Evolutionary conservation across 257 asterid genomes (phyloP).

Genomic region (Euphrasia confusa): DNA sequence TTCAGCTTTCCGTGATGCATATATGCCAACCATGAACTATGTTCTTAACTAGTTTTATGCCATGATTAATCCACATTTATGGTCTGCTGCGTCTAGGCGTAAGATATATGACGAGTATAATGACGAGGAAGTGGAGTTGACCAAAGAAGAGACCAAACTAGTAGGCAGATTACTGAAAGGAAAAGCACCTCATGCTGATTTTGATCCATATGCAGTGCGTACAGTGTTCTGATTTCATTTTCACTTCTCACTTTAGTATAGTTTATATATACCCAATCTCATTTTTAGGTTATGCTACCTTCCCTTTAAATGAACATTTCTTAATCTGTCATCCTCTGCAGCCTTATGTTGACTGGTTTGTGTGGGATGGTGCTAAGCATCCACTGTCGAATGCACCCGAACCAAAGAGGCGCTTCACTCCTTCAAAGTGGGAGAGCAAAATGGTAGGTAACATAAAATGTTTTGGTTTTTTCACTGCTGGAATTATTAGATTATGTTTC

Average conservation of each 20-base stretch:
- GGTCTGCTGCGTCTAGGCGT: slow-evolving; percentile 52
- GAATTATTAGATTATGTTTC: slow-evolving; percentile 9
- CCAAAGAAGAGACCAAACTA: slow-evolving; percentile 63
- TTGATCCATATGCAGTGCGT: slow-evolving; percentile 85
- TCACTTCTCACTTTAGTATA: background rate
- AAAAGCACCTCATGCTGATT: slow-evolving; percentile 90
- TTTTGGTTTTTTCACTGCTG: background rate
- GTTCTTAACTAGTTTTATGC: no score
- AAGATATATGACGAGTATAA: slow-evolving; percentile 75
- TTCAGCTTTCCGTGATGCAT: slow-evolving; percentile 5
- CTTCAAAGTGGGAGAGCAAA: slow-evolving; percentile 89
- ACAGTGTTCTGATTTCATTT: slow-evolving; percentile 20
- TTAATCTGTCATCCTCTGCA: slow-evolving; percentile 33
- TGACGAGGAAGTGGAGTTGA: slow-evolving; percentile 86
- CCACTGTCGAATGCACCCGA: slow-evolving; percentile 92
- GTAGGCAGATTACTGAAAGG: slow-evolving; percentile 66
- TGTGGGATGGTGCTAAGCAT: slow-evolving; percentile 69
- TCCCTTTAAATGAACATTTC: slow-evolving; percentile 15
- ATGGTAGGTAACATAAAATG: slow-evolving; percentile 39
- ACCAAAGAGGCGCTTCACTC: slow-evolving; percentile 96
- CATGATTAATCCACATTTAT: slow-evolving; percentile 13
- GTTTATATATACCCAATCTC: background rate
- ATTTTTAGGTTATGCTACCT: slow-evolving; percentile 18
- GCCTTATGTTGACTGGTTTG: slow-evolving; percentile 84
- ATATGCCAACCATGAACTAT: slow-evolving; percentile 4